Evolutionary conservation across 148 eudicot species (phyloP).

Genomic region (Fagopyrum esculentum): DNA sequence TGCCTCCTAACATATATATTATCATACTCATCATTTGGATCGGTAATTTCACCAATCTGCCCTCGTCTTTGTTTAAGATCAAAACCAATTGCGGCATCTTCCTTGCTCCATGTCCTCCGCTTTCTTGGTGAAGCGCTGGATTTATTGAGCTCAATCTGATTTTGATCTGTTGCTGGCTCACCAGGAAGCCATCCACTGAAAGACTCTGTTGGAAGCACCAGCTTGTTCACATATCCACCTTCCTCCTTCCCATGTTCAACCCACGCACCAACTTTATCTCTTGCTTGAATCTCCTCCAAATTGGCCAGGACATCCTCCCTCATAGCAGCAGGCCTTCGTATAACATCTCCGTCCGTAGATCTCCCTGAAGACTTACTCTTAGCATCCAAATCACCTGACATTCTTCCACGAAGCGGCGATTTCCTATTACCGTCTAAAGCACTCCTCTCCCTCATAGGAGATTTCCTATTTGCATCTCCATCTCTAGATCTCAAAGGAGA

Average conservation of each 20-base stretch:
- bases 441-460: conserved; percentile 6
- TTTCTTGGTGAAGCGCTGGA: conserved; percentile 16
- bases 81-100: conserved; percentile 2
- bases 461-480: neutral
- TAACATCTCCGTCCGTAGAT: conserved; percentile 3
- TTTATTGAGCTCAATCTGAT: conserved; percentile 12
- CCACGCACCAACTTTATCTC: conserved; percentile 11
- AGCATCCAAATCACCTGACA: conserved; percentile 10
- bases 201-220: conserved; percentile 1
- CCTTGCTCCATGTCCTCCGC: conserved; percentile 7
- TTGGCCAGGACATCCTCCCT: neutral
- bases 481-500: conserved; percentile 8
- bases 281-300: neutral
- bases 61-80: conserved; percentile 20
- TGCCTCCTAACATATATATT: conserved; percentile 19
- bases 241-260: conserved; percentile 10
- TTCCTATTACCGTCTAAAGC: neutral
- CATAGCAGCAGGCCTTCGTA: conserved; percentile 11
- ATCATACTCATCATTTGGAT: conserved; percentile 20
- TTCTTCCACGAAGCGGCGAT: conserved; percentile 11
- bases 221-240: neutral
- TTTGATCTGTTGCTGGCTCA: conserved; percentile 8
- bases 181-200: conserved; percentile 21
- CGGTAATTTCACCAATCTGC: neutral
- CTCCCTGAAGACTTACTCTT: conserved; percentile 3